Evolutionary conservation across 2,329 filamentous ascomycete genomes (phyloP).

Genomic region (Lasiodiplodia gonubiensis): DNA sequence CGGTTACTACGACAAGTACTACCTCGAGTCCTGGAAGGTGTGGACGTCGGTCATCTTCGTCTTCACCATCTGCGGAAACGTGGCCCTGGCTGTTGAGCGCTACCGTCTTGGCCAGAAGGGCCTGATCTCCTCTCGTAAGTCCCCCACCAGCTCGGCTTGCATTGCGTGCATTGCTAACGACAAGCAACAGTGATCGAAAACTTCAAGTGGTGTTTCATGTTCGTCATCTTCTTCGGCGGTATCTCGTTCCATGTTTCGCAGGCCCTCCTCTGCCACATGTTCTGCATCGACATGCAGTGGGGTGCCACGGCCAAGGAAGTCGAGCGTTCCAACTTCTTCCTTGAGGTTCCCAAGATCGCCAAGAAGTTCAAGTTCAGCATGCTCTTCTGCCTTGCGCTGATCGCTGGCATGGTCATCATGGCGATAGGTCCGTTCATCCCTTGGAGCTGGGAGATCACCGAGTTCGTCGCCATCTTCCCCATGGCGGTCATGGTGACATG

Average conservation of each 20-base stretch:
- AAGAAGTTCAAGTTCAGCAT: constrained; percentile 28
- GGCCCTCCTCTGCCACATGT: constrained; percentile 31
- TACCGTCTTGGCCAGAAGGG: constrained; percentile 22
- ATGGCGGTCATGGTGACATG: constrained; percentile 25
- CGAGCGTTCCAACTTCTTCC: constrained; percentile 28
- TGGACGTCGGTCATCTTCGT: constrained; percentile 27
- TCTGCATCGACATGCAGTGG: constrained; percentile 31
- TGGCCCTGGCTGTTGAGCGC: constrained; percentile 21
- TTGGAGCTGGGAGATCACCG: constrained; percentile 30
- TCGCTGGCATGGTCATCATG: constrained; percentile 30
- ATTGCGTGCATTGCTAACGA: neutral
- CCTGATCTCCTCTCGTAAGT: constrained; percentile 17
- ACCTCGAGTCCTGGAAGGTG: constrained; percentile 26
- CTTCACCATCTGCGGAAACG: constrained; percentile 19
- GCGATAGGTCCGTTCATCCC: constrained; percentile 27
- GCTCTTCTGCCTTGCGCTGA: constrained; percentile 7
- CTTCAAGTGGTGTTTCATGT: constrained; percentile 33
- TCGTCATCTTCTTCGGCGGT: constrained; percentile 33
- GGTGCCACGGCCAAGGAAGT: constrained; percentile 30
- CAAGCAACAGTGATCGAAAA: constrained; percentile 29
- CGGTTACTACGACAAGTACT: constrained; percentile 45
- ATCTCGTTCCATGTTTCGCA: constrained; percentile 31
- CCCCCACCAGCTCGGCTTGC: neutral
- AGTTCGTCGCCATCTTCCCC: constrained; percentile 29
- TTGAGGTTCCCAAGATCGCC: constrained; percentile 22